Conservation (phyloP, 2,329 filamentous ascomycete species). For the Ceratocystis variospora region DNA sequence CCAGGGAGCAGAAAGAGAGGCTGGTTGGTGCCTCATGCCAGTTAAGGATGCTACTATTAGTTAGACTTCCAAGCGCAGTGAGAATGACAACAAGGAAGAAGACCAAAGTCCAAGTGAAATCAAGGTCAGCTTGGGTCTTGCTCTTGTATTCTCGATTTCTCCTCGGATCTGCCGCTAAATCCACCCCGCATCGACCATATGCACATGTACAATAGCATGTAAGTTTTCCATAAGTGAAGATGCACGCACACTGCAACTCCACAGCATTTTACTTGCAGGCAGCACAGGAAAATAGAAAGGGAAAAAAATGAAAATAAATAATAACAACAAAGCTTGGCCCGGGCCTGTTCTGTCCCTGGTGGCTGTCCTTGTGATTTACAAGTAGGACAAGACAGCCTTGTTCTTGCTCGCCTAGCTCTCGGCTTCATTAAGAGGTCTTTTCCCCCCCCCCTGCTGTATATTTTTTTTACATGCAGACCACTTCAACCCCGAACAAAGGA, state of each 20-base stretch:
- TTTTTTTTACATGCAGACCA: too few relatives aligned
- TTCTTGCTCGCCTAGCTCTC: not conserved
- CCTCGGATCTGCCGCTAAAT: constrained; percentile 4
- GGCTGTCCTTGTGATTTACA: constrained; percentile 3
- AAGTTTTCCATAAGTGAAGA: not conserved
- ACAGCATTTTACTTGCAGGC: not conserved
- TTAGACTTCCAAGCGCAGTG: not conserved
- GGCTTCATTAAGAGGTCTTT: not conserved
- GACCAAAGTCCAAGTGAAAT: not conserved
- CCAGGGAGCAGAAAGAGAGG: not conserved
- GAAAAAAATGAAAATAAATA: not conserved
- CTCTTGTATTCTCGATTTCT: not conserved
- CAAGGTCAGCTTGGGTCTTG: not conserved
- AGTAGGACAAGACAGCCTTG: constrained; percentile 2
- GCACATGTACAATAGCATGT: not conserved
- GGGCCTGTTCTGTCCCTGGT: not conserved
- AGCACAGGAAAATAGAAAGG: not conserved
- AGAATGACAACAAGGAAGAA: not conserved
- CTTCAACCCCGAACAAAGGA: too few relatives aligned
- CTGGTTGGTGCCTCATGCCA: not conserved
- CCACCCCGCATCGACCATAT: constrained; percentile 3
- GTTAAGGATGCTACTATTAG: not conserved
- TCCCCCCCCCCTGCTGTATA: not conserved
- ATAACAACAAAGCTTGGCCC: not conserved
- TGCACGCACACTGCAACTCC: not conserved